Evolutionary conservation across 495 filamentous ascomycete species (phyloP), one percentile per base, ranked within the genome.

Genomic region (Bombardia bombarda): DNA sequence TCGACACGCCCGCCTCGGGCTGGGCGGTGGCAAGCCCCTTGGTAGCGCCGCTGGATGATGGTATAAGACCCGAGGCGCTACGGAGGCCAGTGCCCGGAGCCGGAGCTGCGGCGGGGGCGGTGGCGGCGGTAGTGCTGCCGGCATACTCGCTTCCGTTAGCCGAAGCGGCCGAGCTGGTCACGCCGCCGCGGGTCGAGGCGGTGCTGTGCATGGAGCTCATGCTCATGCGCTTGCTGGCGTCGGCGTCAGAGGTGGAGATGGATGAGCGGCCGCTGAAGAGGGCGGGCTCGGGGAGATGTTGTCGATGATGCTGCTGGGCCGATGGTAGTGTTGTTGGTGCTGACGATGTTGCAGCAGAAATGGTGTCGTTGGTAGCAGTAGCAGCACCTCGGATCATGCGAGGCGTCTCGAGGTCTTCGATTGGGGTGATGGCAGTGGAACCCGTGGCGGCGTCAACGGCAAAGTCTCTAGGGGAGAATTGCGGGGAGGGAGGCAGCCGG

Each of bases 191-290:
- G 26, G 68, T 73, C 7, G 77, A 81, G 39, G 74, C 72, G 1
- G 83, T 50, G 23, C 81, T 83, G 50, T 80, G 81, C 31, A 84
- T 54, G 8, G 82, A 83, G 10, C 79, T 79, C 41, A 79, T 70
- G 36, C 79, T 83, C 57, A 83, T 67, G 21, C 82, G 75, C 51
- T 82, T 80, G 16, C 66, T 72, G 26, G 74, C 72, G n/a, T 62
- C 63, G 10, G 51, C 43, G 22, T 68, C 61, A 24, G 44, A 57
- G 12, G 17, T 9, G 43, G 54, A 65, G 40, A 49, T 49, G 10
- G 64, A 60, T 3, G 65, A 63, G n/a, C 60, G 62, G 24, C 56
- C 58, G 30, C 63, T 63, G 35, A 62, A 62, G 17, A 73, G 45
- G 21, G 63, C 65, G 19, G 71, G 52, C 30, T 81, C 78, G 13